Conservation (phyloP, 2,329 filamentous ascomycete species). For the Fusarium zealandicum region DNA sequence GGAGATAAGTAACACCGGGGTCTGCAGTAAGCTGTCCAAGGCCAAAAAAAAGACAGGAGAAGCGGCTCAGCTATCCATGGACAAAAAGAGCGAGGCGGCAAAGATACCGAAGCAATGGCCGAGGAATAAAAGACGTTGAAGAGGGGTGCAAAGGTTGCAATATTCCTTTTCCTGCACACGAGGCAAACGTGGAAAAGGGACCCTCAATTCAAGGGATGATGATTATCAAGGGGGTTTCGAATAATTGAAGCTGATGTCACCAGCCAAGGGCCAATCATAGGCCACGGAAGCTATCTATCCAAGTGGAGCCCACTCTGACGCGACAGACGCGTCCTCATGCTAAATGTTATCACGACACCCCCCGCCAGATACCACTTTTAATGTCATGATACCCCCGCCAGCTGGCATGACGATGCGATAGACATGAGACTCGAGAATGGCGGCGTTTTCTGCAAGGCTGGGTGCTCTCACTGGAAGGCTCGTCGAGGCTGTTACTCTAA, state of each 20-base stretch:
- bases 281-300: slow-evolving; percentile 1
- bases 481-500: slow-evolving; percentile 67
- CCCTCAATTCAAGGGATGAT: slow-evolving; percentile 13
- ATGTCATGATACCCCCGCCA: slow-evolving; percentile 29
- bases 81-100: neutral
- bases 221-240: slow-evolving; percentile 29
- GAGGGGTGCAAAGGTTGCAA: neutral
- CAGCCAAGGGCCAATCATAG: slow-evolving; percentile 29
- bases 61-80: slow-evolving; percentile 32
- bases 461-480: slow-evolving; percentile 74
- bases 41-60: slow-evolving; percentile 14
- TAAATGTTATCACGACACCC: neutral
- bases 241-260: slow-evolving; percentile 36
- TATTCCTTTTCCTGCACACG: neutral
- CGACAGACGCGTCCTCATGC: slow-evolving; percentile 36
- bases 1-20: too few species aligned
- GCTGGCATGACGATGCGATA: slow-evolving; percentile 16
- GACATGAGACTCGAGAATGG: slow-evolving; percentile 60
- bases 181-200: neutral
- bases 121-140: neutral
- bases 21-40: slow-evolving; percentile 6
- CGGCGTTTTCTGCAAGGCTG: slow-evolving; percentile 74
- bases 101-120: neutral
- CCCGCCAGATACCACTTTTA: slow-evolving; percentile 19
- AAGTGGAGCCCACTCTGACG: slow-evolving; percentile 32